Percentiles rank a stretch among this genome's conserved stretches.
phyloP scores from a whole-genome alignment of 2,329 filamentous ascomycete species.

The Stromatinia cepivora region DNA sequence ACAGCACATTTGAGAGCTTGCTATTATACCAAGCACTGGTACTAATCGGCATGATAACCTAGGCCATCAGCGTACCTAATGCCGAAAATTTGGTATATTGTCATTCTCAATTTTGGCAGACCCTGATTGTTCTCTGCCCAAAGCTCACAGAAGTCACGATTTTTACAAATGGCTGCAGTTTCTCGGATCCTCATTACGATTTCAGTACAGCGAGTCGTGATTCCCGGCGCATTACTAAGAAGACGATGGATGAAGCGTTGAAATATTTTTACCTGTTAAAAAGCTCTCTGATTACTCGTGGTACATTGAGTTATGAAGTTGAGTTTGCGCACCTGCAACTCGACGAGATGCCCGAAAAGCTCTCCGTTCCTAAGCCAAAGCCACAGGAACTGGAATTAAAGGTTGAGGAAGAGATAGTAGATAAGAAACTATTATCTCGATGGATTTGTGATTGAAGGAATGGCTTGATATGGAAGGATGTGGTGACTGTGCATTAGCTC shows the following conservation, averaged over 20 bases:
- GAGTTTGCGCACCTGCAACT: neutral
- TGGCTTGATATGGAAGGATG: neutral
- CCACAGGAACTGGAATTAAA: neutral
- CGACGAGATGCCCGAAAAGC: too few relatives aligned
- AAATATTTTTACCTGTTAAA: accelerated
- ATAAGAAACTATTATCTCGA: neutral
- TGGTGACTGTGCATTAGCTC: neutral
- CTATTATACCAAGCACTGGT: neutral
- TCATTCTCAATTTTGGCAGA: neutral
- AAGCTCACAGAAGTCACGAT: neutral
- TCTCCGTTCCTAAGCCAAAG: neutral
- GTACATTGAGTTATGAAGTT: neutral
- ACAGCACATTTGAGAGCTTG: neutral
- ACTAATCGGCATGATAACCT: neutral
- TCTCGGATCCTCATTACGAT: neutral
- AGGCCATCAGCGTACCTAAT: neutral
- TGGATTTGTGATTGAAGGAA: neutral
- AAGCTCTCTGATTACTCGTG: neutral
- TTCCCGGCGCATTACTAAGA: neutral
- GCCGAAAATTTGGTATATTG: accelerated
- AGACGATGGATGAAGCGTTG: neutral
- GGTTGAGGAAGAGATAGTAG: neutral
- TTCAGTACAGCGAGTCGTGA: neutral
- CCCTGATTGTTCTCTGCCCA: neutral
- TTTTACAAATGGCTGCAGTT: neutral